Conservation (phyloP, 495 filamentous ascomycete genomes). For the Penicillium steckii region DNA sequence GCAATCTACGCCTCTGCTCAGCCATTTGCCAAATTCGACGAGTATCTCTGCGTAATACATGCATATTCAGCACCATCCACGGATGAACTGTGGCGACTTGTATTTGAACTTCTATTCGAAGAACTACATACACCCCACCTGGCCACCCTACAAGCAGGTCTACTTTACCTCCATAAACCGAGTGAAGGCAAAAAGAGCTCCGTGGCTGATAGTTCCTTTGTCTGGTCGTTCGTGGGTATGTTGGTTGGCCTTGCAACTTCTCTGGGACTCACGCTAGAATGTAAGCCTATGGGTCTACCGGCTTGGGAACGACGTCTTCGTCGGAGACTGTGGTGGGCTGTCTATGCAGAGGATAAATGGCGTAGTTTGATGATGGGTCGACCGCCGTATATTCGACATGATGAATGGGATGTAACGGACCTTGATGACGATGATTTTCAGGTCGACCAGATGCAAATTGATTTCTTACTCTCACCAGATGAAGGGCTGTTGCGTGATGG, state of each 20-base stretch:
- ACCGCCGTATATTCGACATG: conserved; percentile 41
- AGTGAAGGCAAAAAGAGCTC: conserved; percentile 9
- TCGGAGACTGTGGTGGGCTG: conserved; percentile 77
- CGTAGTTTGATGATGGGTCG: conserved; percentile 75
- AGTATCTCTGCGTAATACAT: conserved; percentile 8
- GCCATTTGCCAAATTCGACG: conserved; percentile 19
- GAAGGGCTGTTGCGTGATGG: neutral
- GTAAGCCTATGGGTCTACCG: conserved; percentile 74
- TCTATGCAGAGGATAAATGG: conserved; percentile 90
- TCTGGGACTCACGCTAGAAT: conserved; percentile 77
- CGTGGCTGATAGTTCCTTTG: conserved; percentile 17
- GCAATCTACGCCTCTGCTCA: conserved; percentile 22
- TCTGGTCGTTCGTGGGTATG: conserved; percentile 20
- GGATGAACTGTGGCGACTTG: conserved; percentile 14
- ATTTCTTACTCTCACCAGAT: neutral
- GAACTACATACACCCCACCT: conserved; percentile 21
- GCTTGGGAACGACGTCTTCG: conserved; percentile 75
- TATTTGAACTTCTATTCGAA: conserved; percentile 11
- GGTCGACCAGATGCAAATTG: neutral
- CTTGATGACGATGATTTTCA: conserved; percentile 63
- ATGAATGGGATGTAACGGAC: conserved; percentile 73
- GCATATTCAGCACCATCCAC: conserved; percentile 4
- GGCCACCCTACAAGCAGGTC: conserved; percentile 16
- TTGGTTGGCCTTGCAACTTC: conserved; percentile 15
- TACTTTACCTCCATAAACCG: conserved; percentile 17